Evolutionary conservation across 345 rosid species (phyloP), one percentile per base, ranked within the genome.

Genomic region (Dipteronia dyeriana): DNA sequence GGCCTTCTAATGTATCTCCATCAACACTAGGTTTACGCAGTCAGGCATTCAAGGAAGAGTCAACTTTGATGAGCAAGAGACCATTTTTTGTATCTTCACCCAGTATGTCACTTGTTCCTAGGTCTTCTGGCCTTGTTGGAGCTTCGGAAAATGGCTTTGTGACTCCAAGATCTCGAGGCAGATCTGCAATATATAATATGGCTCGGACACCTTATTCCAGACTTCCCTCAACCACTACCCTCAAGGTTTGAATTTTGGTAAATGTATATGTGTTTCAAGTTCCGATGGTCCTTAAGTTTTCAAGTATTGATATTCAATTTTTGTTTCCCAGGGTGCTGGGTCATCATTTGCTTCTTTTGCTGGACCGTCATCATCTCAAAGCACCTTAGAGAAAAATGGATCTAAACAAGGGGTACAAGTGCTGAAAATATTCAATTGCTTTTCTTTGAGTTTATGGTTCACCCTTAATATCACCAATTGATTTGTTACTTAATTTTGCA

Each of bases 111-210:
- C 67, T 84, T 70, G 88, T 85, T 41, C 88, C 91, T 23, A 83
- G 84, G 78, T 85, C 89, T 49, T 84, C 94, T 62, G 86, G 84
- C 9, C 71, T 76, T 79, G 79, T 75, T 80, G 84, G 82, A 63
- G 80, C 83, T 79, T 70, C 82, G 81, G 91, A 84, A 75, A 94
- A 94, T 86, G 89, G 93, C 77, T 91, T 85, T 88, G 72, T 80
- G 66, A 88, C 97, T 61, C 97, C 98, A 80, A 92, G 95, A 78
- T 84, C 90, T 25, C 83, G 88, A 51, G 98, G 98, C 79, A 87
- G 95, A 83, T 88, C 98, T 84, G 98, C 98, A 67, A 80, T 97
- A 68, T 92, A 97, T 81, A 91, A 83, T 84, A 92, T 97, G 98
- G 94, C 98, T 43, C 84, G 94, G 73, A 85, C 93, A 68, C 97